Evolutionary conservation across 2,329 filamentous ascomycete genomes (phyloP).

Genomic region (Teratosphaeriaceae sp.): DNA sequence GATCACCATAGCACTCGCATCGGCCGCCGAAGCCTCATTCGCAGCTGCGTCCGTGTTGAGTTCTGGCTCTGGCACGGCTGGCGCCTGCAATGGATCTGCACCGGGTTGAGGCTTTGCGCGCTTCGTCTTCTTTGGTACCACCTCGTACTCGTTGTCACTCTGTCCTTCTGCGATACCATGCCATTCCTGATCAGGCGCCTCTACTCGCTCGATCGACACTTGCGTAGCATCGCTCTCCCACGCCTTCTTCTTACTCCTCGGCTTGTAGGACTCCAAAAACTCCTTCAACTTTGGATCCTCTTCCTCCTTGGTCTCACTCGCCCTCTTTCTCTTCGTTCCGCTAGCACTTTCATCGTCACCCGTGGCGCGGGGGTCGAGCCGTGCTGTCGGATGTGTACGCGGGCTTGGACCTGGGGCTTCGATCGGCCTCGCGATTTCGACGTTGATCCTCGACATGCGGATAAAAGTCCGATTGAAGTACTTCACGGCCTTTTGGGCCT

Average conservation of each 20-base stretch:
- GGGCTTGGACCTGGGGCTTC: neutral
- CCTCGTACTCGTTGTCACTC: conserved; percentile 65
- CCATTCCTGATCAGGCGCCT: conserved; percentile 10
- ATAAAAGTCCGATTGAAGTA: conserved; percentile 96
- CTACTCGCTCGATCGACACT: neutral
- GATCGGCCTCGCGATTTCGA: conserved; percentile 72
- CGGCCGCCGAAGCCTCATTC: neutral
- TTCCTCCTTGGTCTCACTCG: conserved; percentile 43
- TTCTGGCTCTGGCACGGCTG: neutral
- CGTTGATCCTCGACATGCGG: conserved; percentile 87
- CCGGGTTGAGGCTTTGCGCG: neutral
- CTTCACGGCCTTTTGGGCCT: conserved; percentile 76
- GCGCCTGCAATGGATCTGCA: conserved; percentile 1
- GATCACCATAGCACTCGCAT: conserved; percentile 16
- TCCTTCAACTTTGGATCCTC: conserved; percentile 77
- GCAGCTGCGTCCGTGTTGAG: neutral
- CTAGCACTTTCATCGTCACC: conserved; percentile 36
- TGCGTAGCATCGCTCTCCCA: conserved; percentile 50
- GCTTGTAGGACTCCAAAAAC: conserved; percentile 76
- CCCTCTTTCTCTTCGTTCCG: conserved; percentile 55
- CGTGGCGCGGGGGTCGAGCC: conserved; percentile 3
- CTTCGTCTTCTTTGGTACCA: conserved; percentile 44
- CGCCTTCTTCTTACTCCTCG: conserved; percentile 38
- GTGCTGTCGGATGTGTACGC: conserved; percentile 7
- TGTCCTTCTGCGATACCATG: conserved; percentile 36